These are phyloP conservation scores for Penicillium oxalicum DNA, from an alignment of 2,329 filamentous ascomycete species.

Conservation along the genomic window DNA sequence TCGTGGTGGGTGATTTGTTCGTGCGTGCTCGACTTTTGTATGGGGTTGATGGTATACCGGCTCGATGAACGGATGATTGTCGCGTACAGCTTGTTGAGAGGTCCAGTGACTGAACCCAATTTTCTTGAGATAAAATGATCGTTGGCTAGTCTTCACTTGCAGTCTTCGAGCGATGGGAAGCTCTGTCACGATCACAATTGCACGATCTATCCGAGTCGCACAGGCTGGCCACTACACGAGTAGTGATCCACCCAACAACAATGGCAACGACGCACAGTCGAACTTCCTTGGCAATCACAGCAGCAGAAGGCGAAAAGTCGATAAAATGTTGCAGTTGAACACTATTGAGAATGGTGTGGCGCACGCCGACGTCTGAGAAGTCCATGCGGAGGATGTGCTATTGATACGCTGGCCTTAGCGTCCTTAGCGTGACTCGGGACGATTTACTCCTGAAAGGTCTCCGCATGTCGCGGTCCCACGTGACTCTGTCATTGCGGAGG, in stretches of 20 bases:
- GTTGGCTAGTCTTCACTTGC: constrained; percentile 5
- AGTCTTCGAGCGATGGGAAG: constrained; percentile 6
- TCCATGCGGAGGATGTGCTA: constrained; percentile 29
- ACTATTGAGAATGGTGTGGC: constrained; percentile 40
- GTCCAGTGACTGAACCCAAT: not conserved
- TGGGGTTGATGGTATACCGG: constrained; percentile 5
- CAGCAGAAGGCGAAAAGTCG: constrained; percentile 46
- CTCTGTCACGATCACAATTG: constrained; percentile 8
- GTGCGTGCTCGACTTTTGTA: constrained; percentile 5
- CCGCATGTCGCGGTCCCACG: constrained; percentile 15
- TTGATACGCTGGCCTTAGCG: constrained; percentile 22
- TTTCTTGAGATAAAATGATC: not conserved
- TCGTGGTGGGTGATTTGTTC: constrained; percentile 18
- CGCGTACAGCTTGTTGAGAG: constrained; percentile 1
- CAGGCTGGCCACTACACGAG: constrained; percentile 32
- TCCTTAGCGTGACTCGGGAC: not conserved
- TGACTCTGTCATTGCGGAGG: constrained; percentile 18
- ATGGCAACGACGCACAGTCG: constrained; percentile 47
- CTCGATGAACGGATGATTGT: constrained; percentile 1
- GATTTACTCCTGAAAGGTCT: constrained; percentile 17
- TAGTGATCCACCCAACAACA: constrained; percentile 44
- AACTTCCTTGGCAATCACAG: constrained; percentile 47
- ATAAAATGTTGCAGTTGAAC: constrained; percentile 48
- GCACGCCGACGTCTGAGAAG: constrained; percentile 40
- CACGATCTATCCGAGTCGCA: constrained; percentile 19